Evolutionary conservation across 1,284 basidiomycete genomes (phyloP), one percentile per base, ranked within the genome.

Genomic region (Sporisorium reilianum): DNA sequence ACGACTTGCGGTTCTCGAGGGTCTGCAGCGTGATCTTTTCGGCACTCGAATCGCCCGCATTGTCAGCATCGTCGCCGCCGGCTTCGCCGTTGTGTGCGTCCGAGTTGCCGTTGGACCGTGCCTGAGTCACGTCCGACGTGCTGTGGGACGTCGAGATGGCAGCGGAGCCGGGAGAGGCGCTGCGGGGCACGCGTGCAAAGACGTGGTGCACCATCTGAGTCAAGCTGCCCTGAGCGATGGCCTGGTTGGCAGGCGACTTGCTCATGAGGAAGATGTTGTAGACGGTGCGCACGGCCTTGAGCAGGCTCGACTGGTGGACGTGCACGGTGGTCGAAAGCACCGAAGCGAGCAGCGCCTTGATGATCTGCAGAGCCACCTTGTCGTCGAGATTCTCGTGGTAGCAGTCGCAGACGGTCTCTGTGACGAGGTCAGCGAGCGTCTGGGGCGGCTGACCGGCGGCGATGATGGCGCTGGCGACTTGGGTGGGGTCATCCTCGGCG

Each of bases 281-380:
- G 34, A 82, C 81, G 7, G 83, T 84, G n/a, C 82, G 71, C 3
- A 84, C 81, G 28, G 95, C 79, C 54, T 82, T 83, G 41, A 84
- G 73, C 53, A 84, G 55, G 30, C 77, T 80, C 28, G 78, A 78
- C 66, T 84, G 83, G 46, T 84, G 82, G 11, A 83, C 82, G 32
- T 79, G 80, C 40, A 82, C 77, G 20, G 64, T 63, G 16, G 78
- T 80, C 5, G 81, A 82, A 3, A 84, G 63, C 23, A 84, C 81
- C 18, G 80, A 78, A 4, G 82, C 75, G 10, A 84, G 77, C 7
- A 84, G 75, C 10, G 83, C 83, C 74, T 84, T 84, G 74, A 84
- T 81, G 70, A 84, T 83, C 64, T 84, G 83, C 41, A 84, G 68
- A 4, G 72, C 71, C 3, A 83, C 63, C 38, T 76, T 77, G 61